Conservation (phyloP, 352 stramenopile species). For the Achlya hypogyna region DNA sequence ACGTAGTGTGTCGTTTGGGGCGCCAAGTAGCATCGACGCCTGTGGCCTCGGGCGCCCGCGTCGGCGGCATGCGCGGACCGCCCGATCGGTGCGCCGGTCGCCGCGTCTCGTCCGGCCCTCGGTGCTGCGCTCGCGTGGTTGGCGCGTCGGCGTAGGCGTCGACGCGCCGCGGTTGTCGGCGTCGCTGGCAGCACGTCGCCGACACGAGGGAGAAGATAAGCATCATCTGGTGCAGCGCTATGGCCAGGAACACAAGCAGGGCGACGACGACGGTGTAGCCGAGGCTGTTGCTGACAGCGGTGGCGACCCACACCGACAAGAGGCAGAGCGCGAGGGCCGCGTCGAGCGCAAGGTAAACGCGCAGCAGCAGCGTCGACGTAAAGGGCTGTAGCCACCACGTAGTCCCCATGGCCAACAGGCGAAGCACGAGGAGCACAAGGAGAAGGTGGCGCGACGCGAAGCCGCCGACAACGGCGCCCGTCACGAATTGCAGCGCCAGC, state of each 20-base stretch:
- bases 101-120: background rate
- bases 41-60: background rate
- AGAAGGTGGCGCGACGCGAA: background rate
- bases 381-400: background rate
- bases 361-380: background rate
- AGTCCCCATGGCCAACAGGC: background rate
- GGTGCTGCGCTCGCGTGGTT: too few species aligned
- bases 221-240: slow-evolving; percentile 13
- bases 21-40: background rate
- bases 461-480: background rate
- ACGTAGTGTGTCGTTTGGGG: background rate
- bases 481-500: background rate
- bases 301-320: background rate
- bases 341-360: background rate
- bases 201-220: background rate
- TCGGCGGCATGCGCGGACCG: too few species aligned
- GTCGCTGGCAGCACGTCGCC: background rate
- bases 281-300: background rate
- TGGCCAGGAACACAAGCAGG: background rate
- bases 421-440: background rate
- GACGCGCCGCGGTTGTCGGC: background rate
- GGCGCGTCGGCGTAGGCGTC: background rate
- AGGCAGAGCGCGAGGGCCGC: background rate
- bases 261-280: slow-evolving; percentile 4
- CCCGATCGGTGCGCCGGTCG: background rate